Conservation (phyloP, 2,329 filamentous ascomycete species). For the Trichoderma sp. region DNA sequence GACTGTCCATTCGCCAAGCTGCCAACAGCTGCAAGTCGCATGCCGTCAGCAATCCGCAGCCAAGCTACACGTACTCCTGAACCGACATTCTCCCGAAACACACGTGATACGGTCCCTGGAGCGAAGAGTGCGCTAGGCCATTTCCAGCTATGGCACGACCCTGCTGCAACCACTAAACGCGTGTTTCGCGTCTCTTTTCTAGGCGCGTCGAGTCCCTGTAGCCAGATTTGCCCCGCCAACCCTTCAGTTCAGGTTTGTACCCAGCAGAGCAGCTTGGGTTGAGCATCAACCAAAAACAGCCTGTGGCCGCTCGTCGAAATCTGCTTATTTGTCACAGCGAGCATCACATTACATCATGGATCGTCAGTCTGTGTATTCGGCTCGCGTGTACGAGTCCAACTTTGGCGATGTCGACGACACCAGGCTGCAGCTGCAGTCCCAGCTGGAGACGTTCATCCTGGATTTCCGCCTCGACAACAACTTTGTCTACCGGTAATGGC, state of each 20-base stretch:
- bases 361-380: conserved; percentile 79
- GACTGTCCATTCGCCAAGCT: not conserved
- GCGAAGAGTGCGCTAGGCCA: not conserved
- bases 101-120: conserved; percentile 15
- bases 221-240: conserved; percentile 22
- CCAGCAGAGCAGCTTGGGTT: not conserved
- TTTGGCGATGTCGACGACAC: conserved; percentile 66
- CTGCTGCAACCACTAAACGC: conserved; percentile 33
- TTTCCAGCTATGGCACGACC: not conserved
- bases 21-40: conserved; percentile 5
- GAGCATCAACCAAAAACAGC: not conserved
- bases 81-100: conserved; percentile 4
- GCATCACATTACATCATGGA: conserved; percentile 60
- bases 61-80: not conserved
- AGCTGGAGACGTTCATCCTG: conserved; percentile 86
- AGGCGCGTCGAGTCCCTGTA: conserved; percentile 21
- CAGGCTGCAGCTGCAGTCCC: conserved; percentile 69
- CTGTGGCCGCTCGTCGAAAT: not conserved
- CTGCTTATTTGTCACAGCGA: conserved; percentile 16
- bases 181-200: conserved; percentile 28
- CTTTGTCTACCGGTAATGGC: conserved; percentile 81
- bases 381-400: conserved; percentile 73
- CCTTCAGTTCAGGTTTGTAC: not conserved
- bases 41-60: not conserved
- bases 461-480: conserved; percentile 91